These are phyloP conservation scores for Phycomyces nitens DNA, from an alignment of 192 early-diverging fungal genomes.

Conservation along the genomic window DNA sequence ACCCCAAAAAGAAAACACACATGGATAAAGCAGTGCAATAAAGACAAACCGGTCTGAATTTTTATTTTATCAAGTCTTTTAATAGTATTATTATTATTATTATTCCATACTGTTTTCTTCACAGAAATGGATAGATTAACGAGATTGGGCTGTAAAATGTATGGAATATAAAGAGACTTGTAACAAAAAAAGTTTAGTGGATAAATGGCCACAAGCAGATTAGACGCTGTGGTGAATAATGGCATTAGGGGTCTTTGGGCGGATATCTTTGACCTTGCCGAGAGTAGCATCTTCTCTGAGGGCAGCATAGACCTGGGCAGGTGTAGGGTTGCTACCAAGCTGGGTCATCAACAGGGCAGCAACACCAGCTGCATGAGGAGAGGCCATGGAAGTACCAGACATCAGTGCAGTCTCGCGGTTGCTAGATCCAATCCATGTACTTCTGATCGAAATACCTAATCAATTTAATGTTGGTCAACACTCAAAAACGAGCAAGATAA, in stretches of 20 bases:
- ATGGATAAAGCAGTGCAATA: too few species aligned
- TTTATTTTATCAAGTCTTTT: too few species aligned
- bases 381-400: conserved; percentile 94
- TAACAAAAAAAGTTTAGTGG: too few species aligned
- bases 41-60: too few species aligned
- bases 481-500: background rate
- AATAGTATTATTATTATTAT: too few species aligned
- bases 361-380: conserved; percentile 88
- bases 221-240: background rate
- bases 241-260: conserved; percentile 26
- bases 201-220: too few species aligned
- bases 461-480: background rate
- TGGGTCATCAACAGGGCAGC: conserved; percentile 62
- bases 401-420: conserved; percentile 73
- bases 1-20: too few species aligned
- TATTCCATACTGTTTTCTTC: too few species aligned
- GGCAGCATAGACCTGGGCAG: conserved; percentile 55
- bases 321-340: conserved; percentile 23
- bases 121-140: too few species aligned
- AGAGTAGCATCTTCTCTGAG: conserved; percentile 51
- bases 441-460: conserved; percentile 73
- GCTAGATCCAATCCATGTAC: conserved; percentile 73
- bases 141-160: too few species aligned
- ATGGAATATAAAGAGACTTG: too few species aligned
- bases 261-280: conserved; percentile 31